Conservation (phyloP, 495 filamentous ascomycete genomes). For the Aspergillus indologenus region DNA sequence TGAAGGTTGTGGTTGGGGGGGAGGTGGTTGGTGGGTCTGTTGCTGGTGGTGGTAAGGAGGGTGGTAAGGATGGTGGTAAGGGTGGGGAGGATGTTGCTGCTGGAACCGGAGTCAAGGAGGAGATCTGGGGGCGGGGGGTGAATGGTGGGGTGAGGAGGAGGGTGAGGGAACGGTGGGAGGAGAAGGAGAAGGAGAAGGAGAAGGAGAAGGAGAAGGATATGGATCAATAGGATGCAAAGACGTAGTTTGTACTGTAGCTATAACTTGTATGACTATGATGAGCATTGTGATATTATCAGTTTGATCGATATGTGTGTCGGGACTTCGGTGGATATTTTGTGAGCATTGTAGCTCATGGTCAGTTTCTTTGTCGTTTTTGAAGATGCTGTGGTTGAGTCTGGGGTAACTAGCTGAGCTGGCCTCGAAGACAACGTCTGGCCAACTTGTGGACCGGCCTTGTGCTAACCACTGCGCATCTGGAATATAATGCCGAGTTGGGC, state of each 20-base stretch:
- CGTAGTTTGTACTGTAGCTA: background rate
- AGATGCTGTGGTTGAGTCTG: too few species aligned
- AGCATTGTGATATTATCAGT: too few species aligned
- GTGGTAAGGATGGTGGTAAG: constrained; percentile 5
- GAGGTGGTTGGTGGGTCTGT: constrained; percentile 31
- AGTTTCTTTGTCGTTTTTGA: too few species aligned
- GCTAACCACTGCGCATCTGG: too few species aligned
- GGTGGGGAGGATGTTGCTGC: constrained; percentile 1
- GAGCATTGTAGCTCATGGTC: too few species aligned
- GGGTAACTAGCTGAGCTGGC: too few species aligned
- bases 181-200: constrained; percentile 29
- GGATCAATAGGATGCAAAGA: background rate
- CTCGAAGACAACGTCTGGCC: too few species aligned
- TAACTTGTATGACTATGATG: background rate
- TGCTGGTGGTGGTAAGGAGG: background rate
- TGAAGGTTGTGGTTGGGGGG: constrained; percentile 65
- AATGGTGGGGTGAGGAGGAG: constrained; percentile 47
- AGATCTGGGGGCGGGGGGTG: constrained; percentile 46
- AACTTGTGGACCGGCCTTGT: too few species aligned
- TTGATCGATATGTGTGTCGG: too few species aligned
- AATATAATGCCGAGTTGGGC: too few species aligned
- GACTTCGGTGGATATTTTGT: too few species aligned
- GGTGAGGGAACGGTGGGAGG: constrained; percentile 44
- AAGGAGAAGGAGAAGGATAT: constrained; percentile 26
- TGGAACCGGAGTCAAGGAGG: constrained; percentile 29